A percentile compares a stretch with the other conserved stretches of the same genome.
These are phyloP conservation scores for Papiliotrema terrestris DNA, from an alignment of 1,284 basidiomycete genomes.

Conservation along the genomic window DNA sequence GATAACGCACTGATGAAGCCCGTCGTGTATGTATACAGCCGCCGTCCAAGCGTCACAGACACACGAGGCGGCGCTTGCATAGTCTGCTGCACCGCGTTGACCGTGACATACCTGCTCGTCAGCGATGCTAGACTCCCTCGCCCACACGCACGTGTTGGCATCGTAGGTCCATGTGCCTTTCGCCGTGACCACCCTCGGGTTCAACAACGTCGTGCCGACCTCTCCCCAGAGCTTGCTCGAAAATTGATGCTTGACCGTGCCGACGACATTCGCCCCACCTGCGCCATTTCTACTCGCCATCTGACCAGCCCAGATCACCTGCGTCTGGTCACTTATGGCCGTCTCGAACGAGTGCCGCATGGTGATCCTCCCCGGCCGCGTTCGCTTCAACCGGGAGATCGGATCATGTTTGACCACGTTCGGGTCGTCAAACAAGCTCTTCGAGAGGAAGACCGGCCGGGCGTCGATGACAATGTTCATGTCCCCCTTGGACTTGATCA, in stretches of 20 bases:
- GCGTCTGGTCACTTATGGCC: conserved; percentile 35
- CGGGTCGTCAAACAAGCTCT: conserved; percentile 33
- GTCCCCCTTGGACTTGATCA: conserved; percentile 52
- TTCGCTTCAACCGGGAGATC: conserved; percentile 29
- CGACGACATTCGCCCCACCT: conserved; percentile 53
- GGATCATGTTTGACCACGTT: conserved; percentile 30
- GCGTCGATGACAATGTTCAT: conserved; percentile 43
- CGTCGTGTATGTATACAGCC: conserved; percentile 47
- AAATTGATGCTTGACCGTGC: conserved; percentile 53
- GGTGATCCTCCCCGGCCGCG: conserved; percentile 35
- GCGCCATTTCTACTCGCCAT: conserved; percentile 47
- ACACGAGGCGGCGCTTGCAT: conserved; percentile 47
- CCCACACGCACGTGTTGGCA: conserved; percentile 44
- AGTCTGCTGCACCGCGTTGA: conserved; percentile 39
- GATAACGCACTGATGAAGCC: conserved; percentile 42
- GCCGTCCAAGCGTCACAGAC: conserved; percentile 50
- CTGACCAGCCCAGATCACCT: conserved; percentile 43
- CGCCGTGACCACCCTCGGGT: conserved; percentile 48
- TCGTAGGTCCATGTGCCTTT: conserved; percentile 52
- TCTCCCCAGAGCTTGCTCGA: conserved; percentile 49
- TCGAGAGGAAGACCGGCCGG: conserved; percentile 41
- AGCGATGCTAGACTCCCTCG: background rate
- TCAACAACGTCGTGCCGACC: conserved; percentile 44
- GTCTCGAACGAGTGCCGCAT: conserved; percentile 50
- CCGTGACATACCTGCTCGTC: conserved; percentile 38